A percentile compares a stretch with the other conserved stretches of the same genome.
Conservation (phyloP, 2,329 filamentous ascomycete genomes). For the Aspergillus brunneoviolaceus region DNA sequence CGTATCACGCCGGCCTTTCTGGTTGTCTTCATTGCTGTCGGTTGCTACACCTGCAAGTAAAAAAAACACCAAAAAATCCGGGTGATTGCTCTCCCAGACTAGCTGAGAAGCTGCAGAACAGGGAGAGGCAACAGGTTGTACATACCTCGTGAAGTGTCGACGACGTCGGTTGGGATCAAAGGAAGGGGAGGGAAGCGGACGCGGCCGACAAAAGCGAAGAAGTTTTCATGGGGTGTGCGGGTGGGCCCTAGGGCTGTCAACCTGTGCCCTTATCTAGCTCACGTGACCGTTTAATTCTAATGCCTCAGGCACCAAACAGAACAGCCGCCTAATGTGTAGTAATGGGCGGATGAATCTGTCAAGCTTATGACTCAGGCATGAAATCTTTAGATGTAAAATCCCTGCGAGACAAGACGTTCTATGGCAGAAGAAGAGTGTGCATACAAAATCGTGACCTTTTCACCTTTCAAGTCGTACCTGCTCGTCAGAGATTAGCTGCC, state of each 20-base stretch:
- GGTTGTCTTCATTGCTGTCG: conserved; percentile 6
- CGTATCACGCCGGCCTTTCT: conserved; percentile 40
- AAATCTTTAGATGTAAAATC: too few species aligned
- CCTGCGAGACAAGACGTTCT: too few species aligned
- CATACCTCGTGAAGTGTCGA: conserved; percentile 43
- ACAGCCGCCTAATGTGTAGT: too few species aligned
- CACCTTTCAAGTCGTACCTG: too few species aligned
- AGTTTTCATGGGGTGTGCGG: conserved; percentile 28
- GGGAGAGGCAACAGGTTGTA: conserved; percentile 24
- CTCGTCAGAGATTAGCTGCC: too few species aligned
- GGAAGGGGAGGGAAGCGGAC: conserved; percentile 17
- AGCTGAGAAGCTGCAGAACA: conserved; percentile 40
- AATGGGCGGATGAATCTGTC: too few species aligned
- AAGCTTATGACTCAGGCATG: too few species aligned
- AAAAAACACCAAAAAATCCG: conserved; percentile 16
- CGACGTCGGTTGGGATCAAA: conserved; percentile 29
- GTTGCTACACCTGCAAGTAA: conserved; percentile 16
- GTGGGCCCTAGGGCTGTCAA: conserved; percentile 32
- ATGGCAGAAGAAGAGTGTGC: too few species aligned
- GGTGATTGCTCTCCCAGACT: conserved; percentile 48
- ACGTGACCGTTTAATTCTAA: conserved; percentile 21
- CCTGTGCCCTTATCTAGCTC: conserved; percentile 29
- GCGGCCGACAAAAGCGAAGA: conserved; percentile 16
- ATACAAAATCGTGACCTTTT: too few species aligned
- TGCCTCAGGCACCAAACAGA: conserved; percentile 18